These are phyloP conservation scores for Falciphora oryzae DNA, from an alignment of 2,329 filamentous ascomycete species.

Conservation along the genomic window DNA sequence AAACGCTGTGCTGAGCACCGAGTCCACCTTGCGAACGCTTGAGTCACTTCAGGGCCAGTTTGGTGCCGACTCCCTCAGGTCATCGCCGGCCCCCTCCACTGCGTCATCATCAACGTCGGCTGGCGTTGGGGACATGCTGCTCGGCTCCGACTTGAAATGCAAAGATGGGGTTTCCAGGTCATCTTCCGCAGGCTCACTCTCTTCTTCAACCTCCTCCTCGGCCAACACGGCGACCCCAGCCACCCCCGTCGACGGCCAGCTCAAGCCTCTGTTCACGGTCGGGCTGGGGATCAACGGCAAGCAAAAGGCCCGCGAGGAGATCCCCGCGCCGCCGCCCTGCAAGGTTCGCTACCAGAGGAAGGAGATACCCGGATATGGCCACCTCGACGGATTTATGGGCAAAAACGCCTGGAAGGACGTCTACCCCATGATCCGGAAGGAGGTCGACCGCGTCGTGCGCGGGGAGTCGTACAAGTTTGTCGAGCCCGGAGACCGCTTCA, in stretches of 20 bases:
- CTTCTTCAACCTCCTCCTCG: not conserved
- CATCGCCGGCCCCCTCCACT: not conserved
- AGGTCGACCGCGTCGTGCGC: conserved; percentile 47
- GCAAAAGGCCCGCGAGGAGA: not conserved
- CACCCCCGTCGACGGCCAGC: not conserved
- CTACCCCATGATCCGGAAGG: conserved; percentile 48
- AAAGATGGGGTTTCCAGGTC: not conserved
- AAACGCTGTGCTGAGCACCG: conserved; percentile 50
- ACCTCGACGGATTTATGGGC: conserved; percentile 59
- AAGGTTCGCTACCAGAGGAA: conserved; percentile 42
- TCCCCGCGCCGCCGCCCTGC: conserved; percentile 12
- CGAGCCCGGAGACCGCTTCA: conserved; percentile 38
- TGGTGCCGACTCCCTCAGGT: conserved; percentile 24
- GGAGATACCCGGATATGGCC: conserved; percentile 52
- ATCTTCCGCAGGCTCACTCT: not conserved
- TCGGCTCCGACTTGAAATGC: not conserved
- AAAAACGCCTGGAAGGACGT: conserved; percentile 53
- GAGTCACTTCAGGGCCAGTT: conserved; percentile 47
- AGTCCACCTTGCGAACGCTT: conserved; percentile 48
- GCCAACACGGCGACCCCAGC: not conserved
- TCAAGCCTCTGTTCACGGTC: not conserved
- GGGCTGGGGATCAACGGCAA: conserved; percentile 16
- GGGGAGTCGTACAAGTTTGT: conserved; percentile 35
- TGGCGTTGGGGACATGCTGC: no score
- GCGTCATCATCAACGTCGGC: conserved; percentile 4